Percentiles rank a stretch among this genome's conserved stretches.
Conservation (phyloP, 306 rosid species). For the Quercus rubra region DNA sequence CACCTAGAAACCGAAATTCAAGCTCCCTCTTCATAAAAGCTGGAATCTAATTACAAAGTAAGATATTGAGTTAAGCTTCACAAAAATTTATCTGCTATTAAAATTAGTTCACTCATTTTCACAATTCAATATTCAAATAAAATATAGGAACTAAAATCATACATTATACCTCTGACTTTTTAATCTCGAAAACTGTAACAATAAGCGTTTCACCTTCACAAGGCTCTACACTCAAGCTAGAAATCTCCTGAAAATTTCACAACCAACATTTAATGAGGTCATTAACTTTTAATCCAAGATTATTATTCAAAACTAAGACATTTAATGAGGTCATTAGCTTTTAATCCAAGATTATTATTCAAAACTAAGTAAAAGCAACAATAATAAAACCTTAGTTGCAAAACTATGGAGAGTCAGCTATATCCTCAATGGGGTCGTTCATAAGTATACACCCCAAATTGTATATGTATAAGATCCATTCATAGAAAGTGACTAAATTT, state of each 20-base stretch:
- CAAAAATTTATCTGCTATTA: not conserved
- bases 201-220: slow-evolving; percentile 72
- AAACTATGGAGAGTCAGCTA: no score
- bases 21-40: slow-evolving; percentile 80
- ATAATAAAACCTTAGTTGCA: no score
- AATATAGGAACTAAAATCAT: slow-evolving; percentile 6
- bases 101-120: not conserved
- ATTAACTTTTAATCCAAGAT: not conserved
- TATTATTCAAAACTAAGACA: not conserved
- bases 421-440: no score
- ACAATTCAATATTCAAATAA: not conserved
- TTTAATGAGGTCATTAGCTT: not conserved
- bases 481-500: no score
- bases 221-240: slow-evolving; percentile 88
- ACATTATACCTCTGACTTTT: slow-evolving; percentile 65
- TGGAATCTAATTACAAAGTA: slow-evolving; percentile 59
- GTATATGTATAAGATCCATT: no score
- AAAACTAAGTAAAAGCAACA: not conserved
- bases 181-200: slow-evolving; percentile 72
- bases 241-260: slow-evolving; percentile 60
- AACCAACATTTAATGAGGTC: slow-evolving; percentile 8
- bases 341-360: not conserved
- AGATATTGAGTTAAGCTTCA: not conserved
- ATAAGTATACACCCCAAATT: no score
- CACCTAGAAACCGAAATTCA: slow-evolving; percentile 89